Evolutionary conservation across 129 eudicot species (phyloP).

Genomic region (Helichrysum umbraculigerum): DNA sequence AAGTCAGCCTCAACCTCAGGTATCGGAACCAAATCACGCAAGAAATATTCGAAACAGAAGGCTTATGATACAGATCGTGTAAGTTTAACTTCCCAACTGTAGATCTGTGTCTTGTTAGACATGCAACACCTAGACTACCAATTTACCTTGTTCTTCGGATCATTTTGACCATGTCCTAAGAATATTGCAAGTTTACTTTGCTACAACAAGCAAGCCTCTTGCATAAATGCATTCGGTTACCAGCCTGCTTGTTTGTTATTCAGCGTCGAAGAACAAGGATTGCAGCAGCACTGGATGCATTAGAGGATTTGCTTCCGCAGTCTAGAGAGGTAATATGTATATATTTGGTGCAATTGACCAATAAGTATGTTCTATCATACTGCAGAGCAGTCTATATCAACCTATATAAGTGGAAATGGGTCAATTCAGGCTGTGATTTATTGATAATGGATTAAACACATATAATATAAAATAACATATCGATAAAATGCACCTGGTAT

Average conservation of each 20-base stretch:
- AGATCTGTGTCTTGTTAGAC: slow-evolving; percentile 1
- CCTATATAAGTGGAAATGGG: neutral
- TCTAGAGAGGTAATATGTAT: slow-evolving; percentile 36
- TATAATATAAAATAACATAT: neutral
- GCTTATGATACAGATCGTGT: slow-evolving; percentile 52
- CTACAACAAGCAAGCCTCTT: slow-evolving; percentile 4
- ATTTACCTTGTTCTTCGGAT: neutral
- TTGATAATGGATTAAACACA: neutral
- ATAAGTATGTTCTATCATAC: neutral
- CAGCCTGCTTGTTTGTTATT: slow-evolving; percentile 22
- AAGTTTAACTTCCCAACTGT: slow-evolving; percentile 32
- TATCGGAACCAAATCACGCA: slow-evolving; percentile 29
- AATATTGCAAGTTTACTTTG: slow-evolving; percentile 12
- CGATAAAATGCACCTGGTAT: neutral
- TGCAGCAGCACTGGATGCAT: slow-evolving; percentile 49
- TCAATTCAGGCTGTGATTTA: neutral
- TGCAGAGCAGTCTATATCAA: neutral
- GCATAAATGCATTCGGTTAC: slow-evolving; percentile 6
- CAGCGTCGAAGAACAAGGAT: slow-evolving; percentile 54
- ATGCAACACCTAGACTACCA: neutral
- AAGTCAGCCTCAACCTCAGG: slow-evolving; percentile 29
- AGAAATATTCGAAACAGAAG: slow-evolving; percentile 33
- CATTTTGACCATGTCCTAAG: neutral
- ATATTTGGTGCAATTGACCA: neutral
- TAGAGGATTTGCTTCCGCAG: slow-evolving; percentile 55